A percentile compares a stretch with the other conserved stretches of the same genome.
phyloP scores from a whole-genome alignment of 2,329 filamentous ascomycete genomes.

The Macrophomina pseudophaseolina region DNA sequence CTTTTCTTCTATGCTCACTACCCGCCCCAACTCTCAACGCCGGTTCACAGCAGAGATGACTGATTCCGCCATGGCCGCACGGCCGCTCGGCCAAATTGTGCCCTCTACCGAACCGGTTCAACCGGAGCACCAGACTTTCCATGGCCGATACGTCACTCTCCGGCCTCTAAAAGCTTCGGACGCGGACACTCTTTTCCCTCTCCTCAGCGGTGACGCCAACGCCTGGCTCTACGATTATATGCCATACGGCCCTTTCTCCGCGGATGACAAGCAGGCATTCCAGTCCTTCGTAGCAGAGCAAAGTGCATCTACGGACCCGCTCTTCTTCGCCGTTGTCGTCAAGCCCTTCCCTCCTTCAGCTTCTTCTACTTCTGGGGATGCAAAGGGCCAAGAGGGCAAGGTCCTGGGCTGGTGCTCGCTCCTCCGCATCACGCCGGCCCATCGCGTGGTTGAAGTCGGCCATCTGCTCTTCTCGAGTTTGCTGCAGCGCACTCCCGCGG shows the following conservation, averaged over 20 bases:
- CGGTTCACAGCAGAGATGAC: background rate
- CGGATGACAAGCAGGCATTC: conserved; percentile 16
- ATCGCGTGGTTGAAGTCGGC: conserved; percentile 64
- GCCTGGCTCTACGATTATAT: conserved; percentile 52
- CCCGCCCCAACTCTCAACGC: background rate
- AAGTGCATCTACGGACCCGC: background rate
- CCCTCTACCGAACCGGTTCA: background rate
- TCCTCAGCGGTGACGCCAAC: conserved; percentile 27
- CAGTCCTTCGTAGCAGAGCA: background rate
- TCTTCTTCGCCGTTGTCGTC: conserved; percentile 7
- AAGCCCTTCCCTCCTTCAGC: background rate
- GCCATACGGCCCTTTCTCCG: conserved; percentile 42
- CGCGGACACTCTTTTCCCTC: conserved; percentile 28
- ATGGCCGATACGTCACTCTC: conserved; percentile 26
- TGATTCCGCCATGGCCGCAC: background rate
- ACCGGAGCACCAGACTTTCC: background rate
- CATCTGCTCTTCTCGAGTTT: conserved; percentile 56
- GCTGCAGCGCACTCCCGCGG: conserved; percentile 60
- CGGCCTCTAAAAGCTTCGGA: conserved; percentile 24
- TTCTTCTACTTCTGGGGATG: background rate
- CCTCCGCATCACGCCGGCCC: conserved; percentile 47
- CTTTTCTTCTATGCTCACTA: background rate
- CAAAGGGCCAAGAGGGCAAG: background rate
- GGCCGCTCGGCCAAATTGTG: background rate
- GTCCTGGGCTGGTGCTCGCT: background rate